Conservation (phyloP, 768 basidiomycete genomes). For the Tubosaeta sp. region DNA sequence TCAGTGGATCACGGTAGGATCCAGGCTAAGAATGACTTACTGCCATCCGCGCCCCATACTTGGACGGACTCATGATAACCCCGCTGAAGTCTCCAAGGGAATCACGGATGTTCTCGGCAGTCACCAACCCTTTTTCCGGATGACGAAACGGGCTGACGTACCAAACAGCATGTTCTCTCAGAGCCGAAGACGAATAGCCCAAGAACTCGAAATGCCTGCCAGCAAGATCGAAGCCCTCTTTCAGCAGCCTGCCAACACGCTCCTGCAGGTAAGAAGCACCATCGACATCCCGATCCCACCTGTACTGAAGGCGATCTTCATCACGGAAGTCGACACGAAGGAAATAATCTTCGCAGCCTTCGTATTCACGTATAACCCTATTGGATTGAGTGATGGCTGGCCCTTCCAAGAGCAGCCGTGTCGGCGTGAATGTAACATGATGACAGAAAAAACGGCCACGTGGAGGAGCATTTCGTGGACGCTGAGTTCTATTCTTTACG, state of each 20-base stretch:
- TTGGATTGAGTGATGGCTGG: conserved; percentile 77
- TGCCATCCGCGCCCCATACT: conserved; percentile 77
- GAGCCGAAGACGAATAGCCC: conserved; percentile 75
- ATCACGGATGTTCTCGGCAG: conserved; percentile 54
- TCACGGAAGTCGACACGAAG: conserved; percentile 82
- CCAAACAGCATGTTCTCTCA: conserved; percentile 82
- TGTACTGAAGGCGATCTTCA: conserved; percentile 71
- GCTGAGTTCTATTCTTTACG: conserved; percentile 19
- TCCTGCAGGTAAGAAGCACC: conserved; percentile 49
- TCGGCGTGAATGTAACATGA: conserved; percentile 75
- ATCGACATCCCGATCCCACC: conserved; percentile 67
- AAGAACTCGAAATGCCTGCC: conserved; percentile 75
- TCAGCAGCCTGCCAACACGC: conserved; percentile 56
- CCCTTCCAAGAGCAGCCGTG: conserved; percentile 69
- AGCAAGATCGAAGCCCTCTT: conserved; percentile 63
- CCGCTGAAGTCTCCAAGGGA: conserved; percentile 66
- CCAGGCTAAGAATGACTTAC: conserved; percentile 10
- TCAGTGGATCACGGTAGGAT: conserved; percentile 3
- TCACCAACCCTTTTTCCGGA: conserved; percentile 40
- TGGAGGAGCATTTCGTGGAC: conserved; percentile 22
- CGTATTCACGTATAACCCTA: conserved; percentile 68
- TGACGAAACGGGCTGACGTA: conserved; percentile 64
- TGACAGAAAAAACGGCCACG: conserved; percentile 57
- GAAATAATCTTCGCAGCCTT: conserved; percentile 60
- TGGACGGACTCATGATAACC: conserved; percentile 60